Evolutionary conservation across 108 stramenopile species (phyloP).

Genomic region (Fistulifera pelliculosa): DNA sequence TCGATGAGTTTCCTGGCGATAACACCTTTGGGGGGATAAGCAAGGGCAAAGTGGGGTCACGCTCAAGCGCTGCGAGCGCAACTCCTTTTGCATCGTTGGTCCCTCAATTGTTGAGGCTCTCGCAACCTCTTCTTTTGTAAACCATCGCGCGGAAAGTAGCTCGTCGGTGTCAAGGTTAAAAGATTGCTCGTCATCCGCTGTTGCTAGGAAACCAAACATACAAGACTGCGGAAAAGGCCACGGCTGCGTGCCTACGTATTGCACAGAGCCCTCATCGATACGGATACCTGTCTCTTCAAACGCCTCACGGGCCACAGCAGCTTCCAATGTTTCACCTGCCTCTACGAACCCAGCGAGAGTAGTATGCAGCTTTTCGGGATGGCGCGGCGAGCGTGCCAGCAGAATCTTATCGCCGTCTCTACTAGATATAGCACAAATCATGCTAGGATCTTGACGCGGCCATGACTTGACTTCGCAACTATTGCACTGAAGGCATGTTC

Average conservation of each 20-base stretch:
- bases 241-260: conserved; percentile 60
- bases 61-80: conserved; percentile 31
- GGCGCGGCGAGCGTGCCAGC: conserved; percentile 57
- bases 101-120: conserved; percentile 39
- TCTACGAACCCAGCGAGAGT: conserved; percentile 82
- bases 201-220: conserved; percentile 71
- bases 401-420: conserved; percentile 38
- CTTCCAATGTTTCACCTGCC: conserved; percentile 79
- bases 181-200: conserved; percentile 31
- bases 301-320: conserved; percentile 59
- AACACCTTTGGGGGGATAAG: conserved; percentile 70
- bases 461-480: conserved; percentile 35
- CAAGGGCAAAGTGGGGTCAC: conserved; percentile 34
- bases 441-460: conserved; percentile 78
- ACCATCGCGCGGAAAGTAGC: conserved; percentile 63
- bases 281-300: conserved; percentile 64
- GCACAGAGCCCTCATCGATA: conserved; percentile 36
- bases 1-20: conserved; percentile 62
- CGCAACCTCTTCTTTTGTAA: conserved; percentile 40
- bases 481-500: conserved; percentile 46
- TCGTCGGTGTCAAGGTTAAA: conserved; percentile 57
- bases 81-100: conserved; percentile 48
- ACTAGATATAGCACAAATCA: conserved; percentile 54
- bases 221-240: conserved; percentile 79
- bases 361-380: conserved; percentile 61